Base-by-base conservation (phyloP, 169 alveolate species). In the Eimeria sp. region DNA sequence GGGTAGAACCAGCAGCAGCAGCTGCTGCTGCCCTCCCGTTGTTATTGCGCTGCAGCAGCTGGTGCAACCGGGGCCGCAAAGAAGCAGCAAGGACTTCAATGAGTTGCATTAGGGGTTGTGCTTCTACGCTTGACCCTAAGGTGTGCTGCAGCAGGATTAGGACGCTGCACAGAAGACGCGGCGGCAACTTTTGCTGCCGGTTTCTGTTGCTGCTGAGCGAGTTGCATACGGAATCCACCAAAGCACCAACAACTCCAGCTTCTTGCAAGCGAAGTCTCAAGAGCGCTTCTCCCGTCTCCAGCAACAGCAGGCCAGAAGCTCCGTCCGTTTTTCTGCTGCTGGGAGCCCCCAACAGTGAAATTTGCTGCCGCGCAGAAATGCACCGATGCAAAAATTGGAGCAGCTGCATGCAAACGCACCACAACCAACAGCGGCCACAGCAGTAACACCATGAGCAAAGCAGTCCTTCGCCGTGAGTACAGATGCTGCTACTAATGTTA, bases 91-190 rank as follows among this genome's bases (percentile, higher is more conserved):
- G 93, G 67, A 65, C 93, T 47, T 47, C 93, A 34, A 86, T 86
- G 14, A 86, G 93, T 82, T 63, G 93, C 80, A 22, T 18, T 82
- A 86, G 63, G 43, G 45, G 76, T 45, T 80, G 93, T n/a, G 83
- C 82, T 45, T 63, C 93, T 54, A 49, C 80, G 14, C 51, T 14
- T 4, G 75, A 43, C 45, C 61, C 82, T 34, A 86, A 30, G 82
- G 82, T 86, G 93, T 86, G 93, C 93, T 86, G 93, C 93, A 86
- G 93, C 93, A 86, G 82, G 67, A 86, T 63, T 82, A 86, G 63
- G 43, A 86, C 80, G 93, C 82, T 58, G 93, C 93, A 40, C 6
- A 61, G 93, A 43, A 86, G 93, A 49, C 93, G 76, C 43, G 93
- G 93, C 43, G 93, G 93, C 82, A 86, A 73, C 30, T 86, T 86